Base-by-base conservation (phyloP, 768 basidiomycete genomes). In the Suillus subluteus region DNA sequence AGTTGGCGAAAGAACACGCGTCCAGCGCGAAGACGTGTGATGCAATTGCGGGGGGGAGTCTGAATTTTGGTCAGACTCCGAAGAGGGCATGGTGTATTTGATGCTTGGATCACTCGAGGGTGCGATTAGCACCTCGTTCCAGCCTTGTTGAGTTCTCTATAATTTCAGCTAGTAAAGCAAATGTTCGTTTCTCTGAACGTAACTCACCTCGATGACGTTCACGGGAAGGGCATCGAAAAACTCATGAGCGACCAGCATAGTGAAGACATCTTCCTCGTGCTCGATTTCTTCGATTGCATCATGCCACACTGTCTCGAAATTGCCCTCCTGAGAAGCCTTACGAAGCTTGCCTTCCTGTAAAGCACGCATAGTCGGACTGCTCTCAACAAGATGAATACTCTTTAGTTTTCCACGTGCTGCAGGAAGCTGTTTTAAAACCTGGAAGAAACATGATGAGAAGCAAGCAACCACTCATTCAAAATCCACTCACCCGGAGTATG, bases 141-240 rank as follows among this genome's bases (percentile, higher is more conserved):
- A 98, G 6, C 92, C 95, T 30, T 87, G 81, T 48, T 86, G 79
- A 13, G 85, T 89, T 88, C 88, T 95, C 93, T 95, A 73, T 2
- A 16, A 21, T 26, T 15, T 12, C 18, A 1, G 6, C 12, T 21
- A 61, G 59, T 61, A 32, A 41, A 32, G 12, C 3, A 13, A 30
- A 41, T 26, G 18, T 26, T 59, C 26, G 18, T 61, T 30, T 12
- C 6, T 32, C 8, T 13, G 41, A 12, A 43, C 6, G 18, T n/a
- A 18, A 74, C 82, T 13, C 69, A 95, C 96, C 82, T 97, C 89
- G 44, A 99, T 80, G 44, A 96, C 81, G 76, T 98, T 94, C 58
- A 98, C 89, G 0, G 98, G 97, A 54, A 99, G 82, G 0, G 96
- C 96, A 75, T 99, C 98, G 68, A 99, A 99, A 79, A 99, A 97